Evolutionary conservation across 805 yeast genomes (phyloP).

Genomic region (Cyberlindnera petersonii): DNA sequence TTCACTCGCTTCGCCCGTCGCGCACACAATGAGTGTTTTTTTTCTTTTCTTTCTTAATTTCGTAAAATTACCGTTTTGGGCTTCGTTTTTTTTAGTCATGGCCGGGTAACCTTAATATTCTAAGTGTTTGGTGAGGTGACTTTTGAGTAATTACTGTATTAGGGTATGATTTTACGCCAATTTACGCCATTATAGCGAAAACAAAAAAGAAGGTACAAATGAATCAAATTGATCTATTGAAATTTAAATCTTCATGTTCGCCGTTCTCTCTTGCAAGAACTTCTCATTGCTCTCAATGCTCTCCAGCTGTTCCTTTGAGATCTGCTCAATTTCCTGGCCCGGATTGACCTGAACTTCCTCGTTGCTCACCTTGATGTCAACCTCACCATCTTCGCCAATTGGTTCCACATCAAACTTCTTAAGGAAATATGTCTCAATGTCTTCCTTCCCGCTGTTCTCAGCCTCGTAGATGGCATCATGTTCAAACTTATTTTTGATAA

Average conservation of each 20-base stretch:
- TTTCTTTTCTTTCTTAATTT: no score
- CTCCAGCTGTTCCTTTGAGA: constrained; percentile 41
- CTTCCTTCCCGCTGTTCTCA: constrained; percentile 69
- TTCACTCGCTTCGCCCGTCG: no score
- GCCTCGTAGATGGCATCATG: constrained; percentile 91
- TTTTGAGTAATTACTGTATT: neutral
- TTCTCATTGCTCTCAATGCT: constrained; percentile 36
- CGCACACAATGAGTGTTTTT: no score
- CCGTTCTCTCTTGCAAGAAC: constrained; percentile 30
- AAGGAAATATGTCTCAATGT: constrained; percentile 74
- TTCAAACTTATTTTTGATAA: constrained; percentile 63
- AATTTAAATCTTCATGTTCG: constrained; percentile 10
- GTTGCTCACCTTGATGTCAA: constrained; percentile 24
- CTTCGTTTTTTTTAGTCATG: no score
- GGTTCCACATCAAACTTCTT: constrained; percentile 67
- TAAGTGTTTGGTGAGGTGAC: no score
- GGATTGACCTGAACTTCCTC: constrained; percentile 38
- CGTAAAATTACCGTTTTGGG: no score
- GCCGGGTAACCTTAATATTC: no score
- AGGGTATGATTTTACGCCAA: no score
- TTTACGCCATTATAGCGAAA: no score
- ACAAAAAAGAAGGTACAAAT: no score
- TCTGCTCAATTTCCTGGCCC: constrained; percentile 49
- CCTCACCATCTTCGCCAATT: constrained; percentile 46
- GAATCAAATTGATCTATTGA: neutral